Evolutionary conservation across 1,139 yeast genomes (phyloP).

Genomic region (Yamadazyma songkhlaensis): DNA sequence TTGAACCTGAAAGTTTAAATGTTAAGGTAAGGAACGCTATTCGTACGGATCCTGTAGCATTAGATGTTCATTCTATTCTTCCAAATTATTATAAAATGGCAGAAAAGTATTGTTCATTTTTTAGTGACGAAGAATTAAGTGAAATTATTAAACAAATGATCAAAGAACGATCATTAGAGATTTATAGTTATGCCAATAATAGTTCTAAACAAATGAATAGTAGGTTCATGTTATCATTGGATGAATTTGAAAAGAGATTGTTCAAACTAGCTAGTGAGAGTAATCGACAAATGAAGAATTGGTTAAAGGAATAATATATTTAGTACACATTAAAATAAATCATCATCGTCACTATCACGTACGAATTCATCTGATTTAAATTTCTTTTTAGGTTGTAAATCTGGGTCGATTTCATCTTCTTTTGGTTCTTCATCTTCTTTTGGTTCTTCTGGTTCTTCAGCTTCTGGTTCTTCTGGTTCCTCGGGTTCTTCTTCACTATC

Average conservation of each 20-base stretch:
- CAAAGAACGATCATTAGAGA: slow-evolving; percentile 62
- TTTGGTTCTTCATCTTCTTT: slow-evolving; percentile 15
- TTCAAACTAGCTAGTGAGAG: slow-evolving; percentile 61
- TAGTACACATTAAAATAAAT: slow-evolving; percentile 13
- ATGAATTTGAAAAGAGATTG: slow-evolving; percentile 68
- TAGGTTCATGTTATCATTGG: slow-evolving; percentile 62
- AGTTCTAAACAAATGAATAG: slow-evolving; percentile 40
- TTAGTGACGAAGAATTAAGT: slow-evolving; percentile 62
- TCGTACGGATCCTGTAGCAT: slow-evolving; percentile 64
- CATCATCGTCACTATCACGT: slow-evolving; percentile 52
- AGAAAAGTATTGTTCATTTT: slow-evolving; percentile 71
- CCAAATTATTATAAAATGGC: slow-evolving; percentile 68
- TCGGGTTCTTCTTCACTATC: slow-evolving; percentile 27
- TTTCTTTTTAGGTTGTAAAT: slow-evolving; percentile 24
- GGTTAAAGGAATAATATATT: slow-evolving; percentile 37
- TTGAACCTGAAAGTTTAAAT: slow-evolving; percentile 66
- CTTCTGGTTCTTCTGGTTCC: slow-evolving; percentile 14
- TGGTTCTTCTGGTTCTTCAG: slow-evolving; percentile 10
- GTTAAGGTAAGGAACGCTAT: slow-evolving; percentile 73
- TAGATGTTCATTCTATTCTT: slow-evolving; percentile 67
- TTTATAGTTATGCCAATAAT: slow-evolving; percentile 69
- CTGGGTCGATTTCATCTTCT: slow-evolving; percentile 13
- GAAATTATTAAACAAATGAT: slow-evolving; percentile 54
- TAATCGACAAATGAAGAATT: slow-evolving; percentile 59
- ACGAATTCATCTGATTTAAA: slow-evolving; percentile 46